Evolutionary conservation across 768 basidiomycete species (phyloP).

Genomic region (Tulasnella sp.): DNA sequence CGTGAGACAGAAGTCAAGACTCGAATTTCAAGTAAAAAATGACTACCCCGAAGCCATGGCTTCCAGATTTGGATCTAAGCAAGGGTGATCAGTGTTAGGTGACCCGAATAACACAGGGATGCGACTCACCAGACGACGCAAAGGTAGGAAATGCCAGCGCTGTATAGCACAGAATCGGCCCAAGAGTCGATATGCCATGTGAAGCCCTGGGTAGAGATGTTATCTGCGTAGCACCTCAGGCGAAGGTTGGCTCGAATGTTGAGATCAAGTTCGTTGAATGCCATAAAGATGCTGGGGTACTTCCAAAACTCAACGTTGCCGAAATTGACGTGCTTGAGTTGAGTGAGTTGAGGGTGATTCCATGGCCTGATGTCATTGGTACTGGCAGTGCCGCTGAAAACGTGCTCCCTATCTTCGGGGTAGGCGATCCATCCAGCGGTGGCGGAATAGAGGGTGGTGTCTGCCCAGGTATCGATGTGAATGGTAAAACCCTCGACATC

Average conservation of each 20-base stretch:
- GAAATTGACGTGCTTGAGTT: background rate
- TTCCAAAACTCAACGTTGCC: background rate
- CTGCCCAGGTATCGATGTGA: conserved; percentile 17
- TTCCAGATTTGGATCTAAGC: no score
- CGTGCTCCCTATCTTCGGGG: conserved; percentile 11
- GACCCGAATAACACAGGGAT: no score
- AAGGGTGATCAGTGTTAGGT: no score
- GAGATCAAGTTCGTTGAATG: conserved; percentile 14
- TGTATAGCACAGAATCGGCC: background rate
- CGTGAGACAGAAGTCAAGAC: no score
- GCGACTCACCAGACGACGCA: no score
- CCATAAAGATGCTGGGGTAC: conserved; percentile 11
- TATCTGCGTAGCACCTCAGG: background rate
- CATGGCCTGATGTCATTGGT: conserved; percentile 9
- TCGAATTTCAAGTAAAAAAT: no score
- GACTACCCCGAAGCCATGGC: no score
- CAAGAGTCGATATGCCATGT: conserved; percentile 18
- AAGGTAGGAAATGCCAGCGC: background rate
- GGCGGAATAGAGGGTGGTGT: conserved; percentile 7
- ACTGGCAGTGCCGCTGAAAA: conserved; percentile 5
- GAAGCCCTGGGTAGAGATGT: background rate
- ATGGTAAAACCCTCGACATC: conserved; percentile 13
- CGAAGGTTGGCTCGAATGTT: background rate
- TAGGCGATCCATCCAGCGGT: conserved; percentile 15
- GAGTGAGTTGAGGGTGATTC: background rate